These are phyloP conservation scores for Silene noctiflora DNA, from an alignment of 179 eudicot species.

Conservation along the genomic window DNA sequence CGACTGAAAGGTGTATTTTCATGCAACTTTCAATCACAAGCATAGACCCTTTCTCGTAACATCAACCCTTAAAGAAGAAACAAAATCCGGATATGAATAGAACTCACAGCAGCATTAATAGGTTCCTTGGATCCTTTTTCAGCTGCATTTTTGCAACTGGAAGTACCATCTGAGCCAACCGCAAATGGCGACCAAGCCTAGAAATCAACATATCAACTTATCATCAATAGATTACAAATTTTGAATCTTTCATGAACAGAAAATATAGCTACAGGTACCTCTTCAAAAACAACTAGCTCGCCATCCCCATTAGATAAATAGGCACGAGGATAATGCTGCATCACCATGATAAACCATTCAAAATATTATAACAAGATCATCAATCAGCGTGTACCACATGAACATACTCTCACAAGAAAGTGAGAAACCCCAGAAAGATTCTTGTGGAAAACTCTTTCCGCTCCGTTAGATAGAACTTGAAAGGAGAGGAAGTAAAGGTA, in stretches of 20 bases:
- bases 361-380: not conserved
- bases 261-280: slow-evolving; percentile 41
- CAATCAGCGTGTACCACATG: not conserved
- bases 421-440: not conserved
- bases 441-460: not conserved
- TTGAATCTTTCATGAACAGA: slow-evolving; percentile 1
- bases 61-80: not conserved
- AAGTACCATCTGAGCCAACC: slow-evolving; percentile 42
- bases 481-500: not conserved
- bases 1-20: not conserved
- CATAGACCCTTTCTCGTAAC: not conserved
- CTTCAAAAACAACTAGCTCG: slow-evolving; percentile 53
- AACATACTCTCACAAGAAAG: not conserved
- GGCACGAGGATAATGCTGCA: slow-evolving; percentile 73
- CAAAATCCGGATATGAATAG: slow-evolving; percentile 6
- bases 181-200: slow-evolving; percentile 93
- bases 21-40: slow-evolving; percentile 3
- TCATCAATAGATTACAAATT: not conserved
- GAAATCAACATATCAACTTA: slow-evolving; percentile 18
- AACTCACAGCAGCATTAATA: slow-evolving; percentile 61
- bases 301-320: slow-evolving; percentile 32
- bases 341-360: slow-evolving; percentile 4
- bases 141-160: slow-evolving; percentile 30
- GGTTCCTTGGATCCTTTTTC: slow-evolving; percentile 37
- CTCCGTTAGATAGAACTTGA: not conserved